Evolutionary conservation across 2,329 filamentous ascomycete genomes (phyloP).

Genomic region (Hirsutella rhossiliensis): DNA sequence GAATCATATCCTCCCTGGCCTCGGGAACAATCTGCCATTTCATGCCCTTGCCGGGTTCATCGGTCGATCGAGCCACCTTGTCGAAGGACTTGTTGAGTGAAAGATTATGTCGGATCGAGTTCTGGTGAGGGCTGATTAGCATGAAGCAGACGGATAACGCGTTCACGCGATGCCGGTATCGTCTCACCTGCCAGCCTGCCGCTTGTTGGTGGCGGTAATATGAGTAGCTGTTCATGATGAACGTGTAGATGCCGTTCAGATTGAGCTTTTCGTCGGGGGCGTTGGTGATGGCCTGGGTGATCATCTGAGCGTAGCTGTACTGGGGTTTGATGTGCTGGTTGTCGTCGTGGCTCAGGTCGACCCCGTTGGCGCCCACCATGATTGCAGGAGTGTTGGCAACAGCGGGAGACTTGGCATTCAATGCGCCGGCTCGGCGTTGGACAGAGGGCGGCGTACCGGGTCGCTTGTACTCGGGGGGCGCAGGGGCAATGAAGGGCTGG

Average conservation of each 20-base stretch:
- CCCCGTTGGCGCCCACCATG: constrained; percentile 33
- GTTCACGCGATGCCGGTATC: not conserved
- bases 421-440: constrained; percentile 12
- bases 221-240: constrained; percentile 81
- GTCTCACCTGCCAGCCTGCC: constrained; percentile 77
- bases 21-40: constrained; percentile 93
- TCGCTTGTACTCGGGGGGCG: constrained; percentile 46
- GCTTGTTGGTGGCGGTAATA: constrained; percentile 74
- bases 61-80: constrained; percentile 82
- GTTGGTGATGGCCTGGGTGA: constrained; percentile 87
- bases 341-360: constrained; percentile 71
- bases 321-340: constrained; percentile 90
- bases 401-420: constrained; percentile 17
- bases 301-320: constrained; percentile 93
- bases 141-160: not conserved
- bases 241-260: constrained; percentile 84
- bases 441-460: constrained; percentile 48
- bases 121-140: constrained; percentile 34
- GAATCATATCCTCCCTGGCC: constrained; percentile 75
- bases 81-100: constrained; percentile 91
- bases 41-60: constrained; percentile 97
- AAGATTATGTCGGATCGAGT: constrained; percentile 92
- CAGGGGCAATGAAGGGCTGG: constrained; percentile 43
- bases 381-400: constrained; percentile 22
- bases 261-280: constrained; percentile 82